Evolutionary conservation across 1,139 yeast species (phyloP), one percentile per base, ranked within the genome.

Genomic region (Magnusiomyces sp.): DNA sequence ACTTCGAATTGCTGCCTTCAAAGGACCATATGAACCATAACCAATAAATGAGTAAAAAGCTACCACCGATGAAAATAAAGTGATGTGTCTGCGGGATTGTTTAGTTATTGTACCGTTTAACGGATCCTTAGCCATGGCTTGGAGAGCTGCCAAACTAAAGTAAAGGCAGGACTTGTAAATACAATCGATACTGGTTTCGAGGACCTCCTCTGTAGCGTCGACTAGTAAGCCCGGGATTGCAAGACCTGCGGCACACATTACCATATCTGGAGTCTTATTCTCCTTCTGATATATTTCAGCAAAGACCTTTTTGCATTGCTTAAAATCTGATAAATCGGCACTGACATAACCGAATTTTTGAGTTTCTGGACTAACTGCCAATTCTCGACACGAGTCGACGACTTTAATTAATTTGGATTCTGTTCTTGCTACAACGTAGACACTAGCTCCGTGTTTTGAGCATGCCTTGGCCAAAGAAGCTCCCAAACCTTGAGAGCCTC

Each of bases 401-500:
- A 80, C 80, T 0, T 64, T 59, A 43, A 68, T 59, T 45, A 90
- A 71, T 59, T 78, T 82, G 7, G 71, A 49, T 57, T 74, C 80
- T 1, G 87, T 82, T 56, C 98, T 72, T 1, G 97, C 89, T 14
- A 89, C 85, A 17, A 90, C 66, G 1, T 83, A 71, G 5, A 90
- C 87, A 54, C 70, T 69, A 46, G 92, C 86, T 5, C 85, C 83
- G 27, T 66, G 62, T 2, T 68, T 55, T 52, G 77, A 81, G 45
- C 83, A 68, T 54, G 77, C 72, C 40, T 71, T 69, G 0, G 95
- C 95, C 50, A 94, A 65, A 45, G 86, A 85, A 1, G 80, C 81
- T 0, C 99, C 98, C 1, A 92, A 71, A 0, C 99, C 99, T 61
- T 92, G 98, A 0, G 97, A 89, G 0, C 92, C 98, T 1, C 99